Percentiles rank a stretch among this genome's conserved stretches.
These are phyloP conservation scores for Chamaenerion angustifolium DNA, from an alignment of 345 rosid genomes.

Conservation along the genomic window DNA sequence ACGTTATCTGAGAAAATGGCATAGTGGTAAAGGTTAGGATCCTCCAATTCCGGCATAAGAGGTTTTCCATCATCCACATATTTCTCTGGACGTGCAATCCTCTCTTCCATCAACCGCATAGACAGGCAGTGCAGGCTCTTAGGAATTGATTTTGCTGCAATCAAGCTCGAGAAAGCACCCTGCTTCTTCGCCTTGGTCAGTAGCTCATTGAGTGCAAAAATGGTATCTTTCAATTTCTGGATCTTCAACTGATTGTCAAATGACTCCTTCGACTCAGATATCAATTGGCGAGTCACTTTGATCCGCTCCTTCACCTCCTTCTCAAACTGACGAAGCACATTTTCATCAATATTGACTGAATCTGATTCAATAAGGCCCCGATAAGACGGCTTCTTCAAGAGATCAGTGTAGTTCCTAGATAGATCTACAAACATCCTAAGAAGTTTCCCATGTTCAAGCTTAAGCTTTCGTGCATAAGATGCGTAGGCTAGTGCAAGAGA, in stretches of 20 bases:
- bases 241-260: slow-evolving; percentile 93
- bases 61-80: slow-evolving; percentile 69
- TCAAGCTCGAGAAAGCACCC: slow-evolving; percentile 88
- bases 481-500: slow-evolving; percentile 67
- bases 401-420: slow-evolving; percentile 71
- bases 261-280: slow-evolving; percentile 82
- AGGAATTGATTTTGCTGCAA: slow-evolving; percentile 91
- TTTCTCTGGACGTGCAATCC: slow-evolving; percentile 74
- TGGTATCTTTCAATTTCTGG: slow-evolving; percentile 85
- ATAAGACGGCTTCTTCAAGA: slow-evolving; percentile 55
- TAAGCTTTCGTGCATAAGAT: slow-evolving; percentile 85
- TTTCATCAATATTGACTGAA: slow-evolving; percentile 51
- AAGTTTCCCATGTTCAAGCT: slow-evolving; percentile 85
- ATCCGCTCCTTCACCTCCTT: slow-evolving; percentile 95
- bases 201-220: slow-evolving; percentile 80
- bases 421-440: slow-evolving; percentile 83
- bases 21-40: slow-evolving; percentile 76
- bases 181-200: slow-evolving; percentile 85
- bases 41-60: slow-evolving; percentile 49
- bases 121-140: slow-evolving; percentile 89
- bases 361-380: slow-evolving; percentile 47
- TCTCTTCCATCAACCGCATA: slow-evolving; percentile 94
- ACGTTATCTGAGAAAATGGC: slow-evolving; percentile 91
- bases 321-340: slow-evolving; percentile 57
- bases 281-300: slow-evolving; percentile 74